These are phyloP conservation scores for Pythium aquatile DNA, from an alignment of 352 stramenopile genomes.

Conservation along the genomic window DNA sequence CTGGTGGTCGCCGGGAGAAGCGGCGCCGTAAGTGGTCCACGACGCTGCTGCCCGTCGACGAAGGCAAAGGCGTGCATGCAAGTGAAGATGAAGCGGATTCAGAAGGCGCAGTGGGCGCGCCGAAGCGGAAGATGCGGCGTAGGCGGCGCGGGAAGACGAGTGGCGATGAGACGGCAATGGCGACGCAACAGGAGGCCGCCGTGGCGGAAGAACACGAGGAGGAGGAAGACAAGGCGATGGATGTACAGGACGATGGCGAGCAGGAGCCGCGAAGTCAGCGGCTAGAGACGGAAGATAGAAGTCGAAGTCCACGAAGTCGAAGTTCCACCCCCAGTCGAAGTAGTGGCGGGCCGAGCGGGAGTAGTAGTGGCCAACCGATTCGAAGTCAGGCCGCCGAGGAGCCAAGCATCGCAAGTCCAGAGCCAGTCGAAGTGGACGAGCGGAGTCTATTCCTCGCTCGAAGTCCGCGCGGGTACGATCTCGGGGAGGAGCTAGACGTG, in stretches of 20 bases:
- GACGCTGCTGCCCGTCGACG: conserved; percentile 41
- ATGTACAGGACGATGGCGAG: not conserved
- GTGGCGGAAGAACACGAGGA: conserved; percentile 1
- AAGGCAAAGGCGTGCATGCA: conserved; percentile 18
- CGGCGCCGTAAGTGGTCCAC: conserved; percentile 79
- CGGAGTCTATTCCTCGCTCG: conserved; percentile 43
- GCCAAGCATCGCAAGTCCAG: conserved; percentile 13
- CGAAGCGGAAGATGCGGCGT: conserved; percentile 2
- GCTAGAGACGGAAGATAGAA: conserved; percentile 1
- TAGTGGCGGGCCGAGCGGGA: conserved; percentile 2
- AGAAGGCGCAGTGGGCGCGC: not conserved
- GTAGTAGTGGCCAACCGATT: conserved; percentile 2
- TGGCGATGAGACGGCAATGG: not conserved
- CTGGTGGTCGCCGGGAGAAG: conserved; percentile 22
- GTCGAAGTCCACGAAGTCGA: conserved; percentile 22
- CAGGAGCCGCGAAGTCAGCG: not conserved
- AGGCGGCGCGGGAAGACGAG: conserved; percentile 12
- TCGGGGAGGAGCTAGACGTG: conserved; percentile 61
- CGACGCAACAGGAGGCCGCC: not conserved
- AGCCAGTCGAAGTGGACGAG: conserved; percentile 33
- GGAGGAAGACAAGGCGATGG: conserved; percentile 1
- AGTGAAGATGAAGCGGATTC: not conserved
- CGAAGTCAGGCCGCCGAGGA: conserved; percentile 8
- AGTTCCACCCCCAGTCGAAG: conserved; percentile 21
- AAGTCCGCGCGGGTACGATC: conserved; percentile 62